Base-by-base conservation (phyloP, 306 rosid genomes). In the Quercus wislizeni region DNA sequence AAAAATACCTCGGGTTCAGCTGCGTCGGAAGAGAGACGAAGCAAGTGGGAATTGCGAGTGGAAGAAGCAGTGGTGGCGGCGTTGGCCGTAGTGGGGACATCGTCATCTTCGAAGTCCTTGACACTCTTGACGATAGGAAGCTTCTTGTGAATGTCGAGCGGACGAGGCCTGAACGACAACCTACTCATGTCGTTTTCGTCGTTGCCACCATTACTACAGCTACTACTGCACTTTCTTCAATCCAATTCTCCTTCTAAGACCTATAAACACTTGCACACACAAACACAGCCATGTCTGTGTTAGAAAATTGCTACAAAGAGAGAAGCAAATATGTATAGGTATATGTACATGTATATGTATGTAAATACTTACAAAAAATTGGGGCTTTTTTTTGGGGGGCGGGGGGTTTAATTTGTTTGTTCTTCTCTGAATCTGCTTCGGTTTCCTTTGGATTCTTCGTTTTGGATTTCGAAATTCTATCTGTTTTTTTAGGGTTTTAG, bases 41-140 rank as follows among this genome's bases (percentile, higher is more conserved):
- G 58, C n/a, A 83, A 59, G 76, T 86, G 91, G 38, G 89, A 81
- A 55, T 88, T 85, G 30, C 89, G 85, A 17, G 87, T 83, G 14
- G 91, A 85, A 11, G 72, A 67, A 23, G 72, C 38, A 49, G 88
- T 81, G 7, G 91, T 49, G 15, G 54, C 15, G 17, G 54, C 15
- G 7, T 88, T 49, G 15, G 54, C 15, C 15, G 54, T 49, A 13
- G 86, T 76, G 7, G 91, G 89, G 70, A 80, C 69, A 52, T 88
- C 91, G 17, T 88, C 91, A 78, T 88, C 91, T 78, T 88, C 91
- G 72, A 88, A 88, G 65, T 88, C 91, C 79, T 88, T 88, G 54
- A 88, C 78, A 13, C 88, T 83, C 78, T 83, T 88, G 81, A 88
- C 76, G 43, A 88, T 82, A 21, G 89, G 89, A 59, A 88, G 89